These are phyloP conservation scores for Agroathelia rolfsii DNA, from an alignment of 1,284 basidiomycete genomes.

Conservation along the genomic window DNA sequence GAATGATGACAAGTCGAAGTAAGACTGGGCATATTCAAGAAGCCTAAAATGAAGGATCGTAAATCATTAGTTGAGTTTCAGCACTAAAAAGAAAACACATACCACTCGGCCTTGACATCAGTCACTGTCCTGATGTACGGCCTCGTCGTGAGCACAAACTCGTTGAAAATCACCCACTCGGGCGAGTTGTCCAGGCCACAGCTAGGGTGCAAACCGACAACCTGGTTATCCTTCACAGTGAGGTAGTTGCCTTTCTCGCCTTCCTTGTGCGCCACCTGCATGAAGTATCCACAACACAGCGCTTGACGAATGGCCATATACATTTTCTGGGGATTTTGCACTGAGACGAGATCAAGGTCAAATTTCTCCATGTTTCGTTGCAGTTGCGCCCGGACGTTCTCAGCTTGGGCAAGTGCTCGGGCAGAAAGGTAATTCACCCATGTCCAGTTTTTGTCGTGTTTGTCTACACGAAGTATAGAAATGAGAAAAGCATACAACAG, in stretches of 20 bases:
- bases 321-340: constrained; percentile 71
- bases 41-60: constrained; percentile 40
- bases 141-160: constrained; percentile 89
- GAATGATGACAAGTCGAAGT: constrained; percentile 70
- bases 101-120: constrained; percentile 87
- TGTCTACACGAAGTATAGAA: constrained; percentile 33
- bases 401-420: constrained; percentile 82
- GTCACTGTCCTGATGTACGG: constrained; percentile 90
- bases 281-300: constrained; percentile 92
- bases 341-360: constrained; percentile 76
- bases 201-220: constrained; percentile 89
- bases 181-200: constrained; percentile 90
- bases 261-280: constrained; percentile 96
- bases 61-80: not conserved
- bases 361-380: constrained; percentile 91
- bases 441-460: constrained; percentile 79
- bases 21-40: constrained; percentile 69
- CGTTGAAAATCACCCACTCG: constrained; percentile 97
- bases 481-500: constrained; percentile 1
- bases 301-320: constrained; percentile 77
- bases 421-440: constrained; percentile 89
- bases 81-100: constrained; percentile 15
- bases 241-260: constrained; percentile 82
- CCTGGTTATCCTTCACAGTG: constrained; percentile 91
- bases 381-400: constrained; percentile 91